These are phyloP conservation scores for Penicillium angulare DNA, from an alignment of 495 filamentous ascomycete genomes.

Conservation along the genomic window DNA sequence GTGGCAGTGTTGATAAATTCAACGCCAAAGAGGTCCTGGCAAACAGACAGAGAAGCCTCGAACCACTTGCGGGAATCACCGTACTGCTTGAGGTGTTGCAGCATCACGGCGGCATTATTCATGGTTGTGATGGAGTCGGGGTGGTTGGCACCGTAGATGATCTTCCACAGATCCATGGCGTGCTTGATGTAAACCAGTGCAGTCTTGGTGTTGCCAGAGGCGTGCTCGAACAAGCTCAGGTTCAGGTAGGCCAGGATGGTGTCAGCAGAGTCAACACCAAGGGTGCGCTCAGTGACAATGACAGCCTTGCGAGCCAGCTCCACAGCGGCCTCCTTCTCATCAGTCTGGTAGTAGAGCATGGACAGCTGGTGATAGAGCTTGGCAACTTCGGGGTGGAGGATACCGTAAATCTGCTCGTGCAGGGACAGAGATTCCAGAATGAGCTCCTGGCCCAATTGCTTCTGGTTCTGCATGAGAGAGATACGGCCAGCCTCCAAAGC, in stretches of 20 bases:
- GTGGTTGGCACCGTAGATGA: slow-evolving; percentile 90
- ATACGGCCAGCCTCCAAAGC: slow-evolving; percentile 93
- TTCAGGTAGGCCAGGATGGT: slow-evolving; percentile 95
- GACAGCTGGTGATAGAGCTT: slow-evolving; percentile 92
- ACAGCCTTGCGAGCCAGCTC: slow-evolving; percentile 96
- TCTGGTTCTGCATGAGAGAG: slow-evolving; percentile 89
- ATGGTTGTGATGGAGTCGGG: slow-evolving; percentile 98
- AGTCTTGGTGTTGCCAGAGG: slow-evolving; percentile 77
- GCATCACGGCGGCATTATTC: slow-evolving; percentile 98
- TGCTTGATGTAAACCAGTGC: slow-evolving; percentile 87
- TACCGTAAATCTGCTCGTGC: slow-evolving; percentile 98
- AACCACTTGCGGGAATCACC: slow-evolving; percentile 94
- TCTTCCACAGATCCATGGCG: slow-evolving; percentile 93
- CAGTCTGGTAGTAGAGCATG: slow-evolving; percentile 91
- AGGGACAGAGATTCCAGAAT: slow-evolving; percentile 92
- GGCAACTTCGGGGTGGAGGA: slow-evolving; percentile 94
- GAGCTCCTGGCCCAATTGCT: slow-evolving; percentile 93
- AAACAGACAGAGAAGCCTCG: slow-evolving; percentile 82
- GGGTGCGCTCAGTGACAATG: slow-evolving; percentile 90
- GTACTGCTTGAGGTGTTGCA: slow-evolving; percentile 89
- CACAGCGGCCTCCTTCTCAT: slow-evolving; percentile 92
- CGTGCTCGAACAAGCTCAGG: slow-evolving; percentile 91
- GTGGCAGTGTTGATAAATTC: slow-evolving; percentile 91
- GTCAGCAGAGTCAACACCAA: slow-evolving; percentile 91
- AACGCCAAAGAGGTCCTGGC: slow-evolving; percentile 82